Base-by-base conservation (phyloP, 352 stramenopile species). In the Phytopythium boreale region DNA sequence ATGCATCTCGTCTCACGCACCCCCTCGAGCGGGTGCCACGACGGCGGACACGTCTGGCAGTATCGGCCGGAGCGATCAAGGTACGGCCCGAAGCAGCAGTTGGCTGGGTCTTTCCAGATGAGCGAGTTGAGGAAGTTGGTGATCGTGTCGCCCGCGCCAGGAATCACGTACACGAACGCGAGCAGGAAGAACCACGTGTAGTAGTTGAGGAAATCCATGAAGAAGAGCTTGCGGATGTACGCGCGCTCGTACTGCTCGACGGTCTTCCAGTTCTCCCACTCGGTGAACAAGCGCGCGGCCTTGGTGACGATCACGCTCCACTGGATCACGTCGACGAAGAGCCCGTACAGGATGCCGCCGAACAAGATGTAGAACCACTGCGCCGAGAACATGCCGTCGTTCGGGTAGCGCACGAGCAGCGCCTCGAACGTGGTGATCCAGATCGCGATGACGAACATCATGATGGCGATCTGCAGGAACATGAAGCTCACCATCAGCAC, bases 121-220 rank as follows among this genome's bases (percentile, higher is more conserved):
- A 90, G 29, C 14, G 83, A 65, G 64, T 94, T 94, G 39, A 94
- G 70, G 27, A 88, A 82, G 50, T 89, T 92, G 47, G 83, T 94
- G 64, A 94, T 90, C 15, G 79, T 83, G 73, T 94, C 82, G 24
- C 85, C 85, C n/a, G 75, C 78, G 20, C 85, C 85, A 1, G 85
- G 85, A 62, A 94, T 79, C 57, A 94, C 85, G 50, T 94, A 94
- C 44, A 94, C 80, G 64, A 94, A 94, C n/a, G 85, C 85, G 26
- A 94, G 69, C 36, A 92, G 64, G 62, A 94, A 92, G 67, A 94
- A 94, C 85, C 85, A 94, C 66, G 84, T 94, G 71, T 92, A 94
- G 74, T 92, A 92, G 73, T 94, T 94, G 66, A 94, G 79, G 56
- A 94, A 94, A 56, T 94, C 85, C 83, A 94, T 92, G 47, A 90